A percentile compares a stretch with the other conserved stretches of the same genome.
Evolutionary conservation across 163 green algal species (phyloP).

Genomic region (Scenedesmus sp.): DNA sequence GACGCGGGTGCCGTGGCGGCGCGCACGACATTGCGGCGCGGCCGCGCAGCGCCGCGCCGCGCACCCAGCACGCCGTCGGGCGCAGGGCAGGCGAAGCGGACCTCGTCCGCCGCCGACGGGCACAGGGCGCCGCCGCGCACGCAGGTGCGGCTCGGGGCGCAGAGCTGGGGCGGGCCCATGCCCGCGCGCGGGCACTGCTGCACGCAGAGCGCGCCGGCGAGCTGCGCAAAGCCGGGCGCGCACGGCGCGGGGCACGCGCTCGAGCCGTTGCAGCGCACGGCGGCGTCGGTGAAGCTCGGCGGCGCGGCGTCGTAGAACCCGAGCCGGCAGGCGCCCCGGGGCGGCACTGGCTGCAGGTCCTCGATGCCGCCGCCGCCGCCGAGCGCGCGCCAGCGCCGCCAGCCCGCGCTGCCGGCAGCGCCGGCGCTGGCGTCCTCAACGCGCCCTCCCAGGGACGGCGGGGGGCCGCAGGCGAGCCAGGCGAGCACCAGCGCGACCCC

Average conservation of each 20-base stretch:
- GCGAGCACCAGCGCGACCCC: too few species aligned
- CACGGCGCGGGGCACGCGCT: constrained; percentile 26
- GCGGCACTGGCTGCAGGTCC: too few species aligned
- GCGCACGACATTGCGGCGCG: neutral
- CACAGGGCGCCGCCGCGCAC: constrained; percentile 1
- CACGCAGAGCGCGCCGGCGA: constrained; percentile 25
- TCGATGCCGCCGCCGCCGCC: too few species aligned
- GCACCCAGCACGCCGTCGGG: constrained; percentile 24
- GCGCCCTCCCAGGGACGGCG: too few species aligned
- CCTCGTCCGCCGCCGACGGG: constrained; percentile 17
- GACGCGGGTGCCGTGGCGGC: too few species aligned
- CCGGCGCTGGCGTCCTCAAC: too few species aligned
- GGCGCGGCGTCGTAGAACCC: constrained; percentile 3
- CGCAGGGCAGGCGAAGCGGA: constrained; percentile 12
- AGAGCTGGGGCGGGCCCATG: constrained; percentile 12
- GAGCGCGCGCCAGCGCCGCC: too few species aligned
- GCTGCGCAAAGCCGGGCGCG: constrained; percentile 11
- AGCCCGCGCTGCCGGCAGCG: too few species aligned
- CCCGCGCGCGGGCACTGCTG: constrained; percentile 22
- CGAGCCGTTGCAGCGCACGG: constrained; percentile 27
- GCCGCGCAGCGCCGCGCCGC: neutral
- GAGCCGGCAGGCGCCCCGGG: constrained; percentile 16
- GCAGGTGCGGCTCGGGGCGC: constrained; percentile 13
- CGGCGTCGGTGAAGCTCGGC: constrained; percentile 3
- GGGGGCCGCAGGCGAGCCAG: too few species aligned